phyloP scores from a whole-genome alignment of 768 basidiomycete genomes.

The Lentinus brumalis region DNA sequence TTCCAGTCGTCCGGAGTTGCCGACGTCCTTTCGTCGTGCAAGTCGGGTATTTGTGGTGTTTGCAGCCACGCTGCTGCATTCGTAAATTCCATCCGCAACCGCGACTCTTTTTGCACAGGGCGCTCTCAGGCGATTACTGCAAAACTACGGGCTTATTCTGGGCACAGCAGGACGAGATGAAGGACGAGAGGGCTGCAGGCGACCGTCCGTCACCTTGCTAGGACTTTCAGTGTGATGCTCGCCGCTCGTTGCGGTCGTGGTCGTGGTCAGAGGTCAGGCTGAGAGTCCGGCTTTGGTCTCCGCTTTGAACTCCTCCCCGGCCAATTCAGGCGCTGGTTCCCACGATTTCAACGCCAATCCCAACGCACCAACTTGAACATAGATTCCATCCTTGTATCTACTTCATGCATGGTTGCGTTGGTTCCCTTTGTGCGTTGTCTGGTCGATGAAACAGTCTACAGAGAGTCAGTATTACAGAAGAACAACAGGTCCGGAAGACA shows the following conservation, averaged over 20 bases:
- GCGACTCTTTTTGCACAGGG: slow-evolving; percentile 42
- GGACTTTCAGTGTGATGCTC: slow-evolving; percentile 23
- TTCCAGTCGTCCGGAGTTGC: slow-evolving; percentile 30
- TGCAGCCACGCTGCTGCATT: slow-evolving; percentile 43
- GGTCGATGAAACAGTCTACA: too few relatives aligned
- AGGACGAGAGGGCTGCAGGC: slow-evolving; percentile 23
- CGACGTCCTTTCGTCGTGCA: slow-evolving; percentile 26
- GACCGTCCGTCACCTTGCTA: slow-evolving; percentile 27
- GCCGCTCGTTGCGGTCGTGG: slow-evolving; percentile 32
- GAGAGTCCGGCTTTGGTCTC: slow-evolving; percentile 29
- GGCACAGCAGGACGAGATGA: slow-evolving; percentile 38
- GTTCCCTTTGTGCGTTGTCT: too few relatives aligned
- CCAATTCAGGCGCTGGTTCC: slow-evolving; percentile 18
- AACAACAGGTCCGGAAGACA: slow-evolving; percentile 13
- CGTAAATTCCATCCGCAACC: slow-evolving; percentile 48
- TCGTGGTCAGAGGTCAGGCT: slow-evolving; percentile 32
- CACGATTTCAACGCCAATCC: slow-evolving; percentile 21
- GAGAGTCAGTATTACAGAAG: background rate
- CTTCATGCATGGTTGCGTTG: background rate
- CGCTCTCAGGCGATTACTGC: slow-evolving; percentile 45
- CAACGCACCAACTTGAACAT: background rate
- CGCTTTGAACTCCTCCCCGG: slow-evolving; percentile 26
- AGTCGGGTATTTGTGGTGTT: slow-evolving; percentile 36
- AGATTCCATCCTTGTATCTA: too few relatives aligned
- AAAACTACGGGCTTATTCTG: slow-evolving; percentile 48